Evolutionary conservation across 192 early-diverging fungal genomes (phyloP), one percentile per base, ranked within the genome.

Genomic region (Mortierella claussenii): DNA sequence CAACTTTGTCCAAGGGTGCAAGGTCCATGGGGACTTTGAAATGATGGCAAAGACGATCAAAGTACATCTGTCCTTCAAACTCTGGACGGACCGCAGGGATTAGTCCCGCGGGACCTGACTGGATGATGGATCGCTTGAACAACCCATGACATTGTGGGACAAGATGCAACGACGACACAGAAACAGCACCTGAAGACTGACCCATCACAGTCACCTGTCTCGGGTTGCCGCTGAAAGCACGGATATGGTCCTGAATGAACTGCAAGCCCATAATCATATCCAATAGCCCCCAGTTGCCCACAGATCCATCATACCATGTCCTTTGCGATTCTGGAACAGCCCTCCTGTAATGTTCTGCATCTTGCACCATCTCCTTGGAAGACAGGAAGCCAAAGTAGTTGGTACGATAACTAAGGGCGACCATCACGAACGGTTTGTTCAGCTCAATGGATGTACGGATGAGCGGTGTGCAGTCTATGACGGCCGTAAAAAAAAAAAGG

Each of bases 231-330:
- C 85, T 85, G 66, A 91, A 91, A 12, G 78, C 65, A 32, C 60
- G 65, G 56, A 91, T 91, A 56, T 89, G 84, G 15, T 70, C 50
- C 32, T 79, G 59, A 28, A 91, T 73, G 89, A 89, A 91, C 63
- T 80, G 37, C 3, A 91, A 55, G 4, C 85, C 86, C 27, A 62
- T 4, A 21, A 63, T 42, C 51, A 87, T 85, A 60, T 88, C 87
- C 17, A 74, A 58, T 3, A 88, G 40, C 21, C 82, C 86, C 50
- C 51, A 60, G 65, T 88, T 86, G 9, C 61, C 57, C 18, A 57
- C 21, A 0, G 50, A 53, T 10, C 20, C 6, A 40, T 52, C 49
- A 17, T 63, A 33, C 60, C 60, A 63, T n/a, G n/a, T 36, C 7
- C 31, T 42, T 30, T 59, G n/a, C n/a, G n/a, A n/a, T n/a, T n/a